Evolutionary conservation across 1,284 basidiomycete species (phyloP), one percentile per base, ranked within the genome.

Genomic region (Mycena sp.): DNA sequence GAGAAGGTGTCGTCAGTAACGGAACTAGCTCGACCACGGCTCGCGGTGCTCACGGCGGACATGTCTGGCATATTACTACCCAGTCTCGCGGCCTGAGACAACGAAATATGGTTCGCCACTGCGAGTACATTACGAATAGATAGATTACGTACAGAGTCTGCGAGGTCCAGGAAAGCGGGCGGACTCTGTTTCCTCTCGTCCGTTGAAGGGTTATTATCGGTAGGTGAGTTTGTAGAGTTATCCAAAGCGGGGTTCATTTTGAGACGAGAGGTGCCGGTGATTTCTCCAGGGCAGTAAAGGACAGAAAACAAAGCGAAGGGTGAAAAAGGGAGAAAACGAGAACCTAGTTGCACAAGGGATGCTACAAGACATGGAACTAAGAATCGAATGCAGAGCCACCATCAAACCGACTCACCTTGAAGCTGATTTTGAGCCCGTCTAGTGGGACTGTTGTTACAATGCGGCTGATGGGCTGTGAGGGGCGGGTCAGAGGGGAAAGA

Each of bases 141-240:
- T 61, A 29, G 59, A 63, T 67, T 50, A 85, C 91, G 72, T 77
- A 94, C 93, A 71, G 93, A 94, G 80, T 95, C 93, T 59, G 93
- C 93, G 69, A 95, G 86, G 82, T 95, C 93, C 76, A 95, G 83
- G 78, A 95, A 95, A 64, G 93, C 93, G 67, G 93, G 92, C 16
- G 93, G 92, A 77, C 89, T 92, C 73, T 91, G 90, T 81, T 91
- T 93, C 75, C 88, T 83, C 68, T 88, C 89, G 73, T 88, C 88
- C 62, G 84, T 80, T 74, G 84, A 71, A 74, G 85, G 78, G 75
- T 81, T 83, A 86, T 86, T 85, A 87, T 91, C 86, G 84, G 80
- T 80, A 82, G 87, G 84, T 76, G 84, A 80, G 81, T 80, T 65
- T 57, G 35, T 89, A 86, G 85, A 83, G 76, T 85, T 83, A 80